These are phyloP conservation scores for Populus hybrid DNA, from an alignment of 441 rosid species.

Conservation along the genomic window DNA sequence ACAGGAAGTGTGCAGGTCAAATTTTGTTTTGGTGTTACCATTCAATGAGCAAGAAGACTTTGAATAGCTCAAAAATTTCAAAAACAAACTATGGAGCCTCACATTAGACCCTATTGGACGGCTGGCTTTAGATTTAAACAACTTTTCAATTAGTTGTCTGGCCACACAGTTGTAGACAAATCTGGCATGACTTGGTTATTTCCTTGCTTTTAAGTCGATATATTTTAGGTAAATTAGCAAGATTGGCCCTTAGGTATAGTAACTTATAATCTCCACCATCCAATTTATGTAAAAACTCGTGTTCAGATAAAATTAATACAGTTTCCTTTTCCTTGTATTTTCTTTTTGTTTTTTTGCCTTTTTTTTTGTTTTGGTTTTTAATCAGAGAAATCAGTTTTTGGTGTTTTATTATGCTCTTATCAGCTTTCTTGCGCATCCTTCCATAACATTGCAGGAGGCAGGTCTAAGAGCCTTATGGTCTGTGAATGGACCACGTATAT, in stretches of 20 bases:
- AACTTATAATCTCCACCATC: not conserved
- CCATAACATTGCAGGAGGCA: conserved; percentile 52
- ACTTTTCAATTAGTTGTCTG: not conserved
- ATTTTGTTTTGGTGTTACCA: not conserved
- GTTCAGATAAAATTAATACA: not conserved
- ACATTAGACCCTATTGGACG: not conserved
- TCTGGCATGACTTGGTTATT: not conserved
- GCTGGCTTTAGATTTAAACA: not conserved
- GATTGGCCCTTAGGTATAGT: not conserved
- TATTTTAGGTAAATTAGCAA: not conserved
- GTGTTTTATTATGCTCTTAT: not conserved
- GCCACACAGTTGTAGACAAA: not conserved
- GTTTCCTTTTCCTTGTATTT: too few species aligned
- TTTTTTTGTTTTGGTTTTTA: not conserved
- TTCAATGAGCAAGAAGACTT: not conserved
- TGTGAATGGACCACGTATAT: conserved; percentile 74
- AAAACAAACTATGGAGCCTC: not conserved
- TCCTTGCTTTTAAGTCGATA: not conserved
- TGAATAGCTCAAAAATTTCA: not conserved
- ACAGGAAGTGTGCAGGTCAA: not conserved
- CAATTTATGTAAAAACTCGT: too few species aligned
- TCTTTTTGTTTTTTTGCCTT: too few species aligned
- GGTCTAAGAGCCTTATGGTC: conserved; percentile 93
- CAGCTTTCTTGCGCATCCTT: not conserved
- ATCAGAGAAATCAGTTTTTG: not conserved